Conservation (phyloP, 73 alveolate species). For the Paramecium pentaurelia region DNA sequence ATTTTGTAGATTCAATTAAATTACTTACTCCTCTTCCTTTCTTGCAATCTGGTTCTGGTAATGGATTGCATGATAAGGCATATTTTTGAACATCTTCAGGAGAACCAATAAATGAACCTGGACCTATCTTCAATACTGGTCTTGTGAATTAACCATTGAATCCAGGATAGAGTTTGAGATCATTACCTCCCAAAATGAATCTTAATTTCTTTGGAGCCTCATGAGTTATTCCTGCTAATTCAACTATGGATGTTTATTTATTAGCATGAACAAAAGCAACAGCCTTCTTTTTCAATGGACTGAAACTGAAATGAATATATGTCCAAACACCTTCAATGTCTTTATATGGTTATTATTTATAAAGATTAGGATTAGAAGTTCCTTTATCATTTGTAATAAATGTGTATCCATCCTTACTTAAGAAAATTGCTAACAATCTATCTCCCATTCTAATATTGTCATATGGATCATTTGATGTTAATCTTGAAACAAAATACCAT, state of each 20-base stretch:
- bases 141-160: slow-evolving; percentile 39
- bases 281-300: slow-evolving; percentile 1
- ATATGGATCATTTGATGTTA: slow-evolving; percentile 44
- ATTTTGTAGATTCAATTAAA: not conserved
- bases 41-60: slow-evolving; percentile 23
- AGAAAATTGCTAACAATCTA: not conserved
- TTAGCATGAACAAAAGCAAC: slow-evolving; percentile 19
- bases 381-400: slow-evolving; percentile 2
- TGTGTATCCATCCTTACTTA: slow-evolving; percentile 42
- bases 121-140: slow-evolving; percentile 42
- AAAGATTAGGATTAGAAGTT: not conserved
- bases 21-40: not conserved
- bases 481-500: slow-evolving; percentile 30
- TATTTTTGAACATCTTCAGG: slow-evolving; percentile 6
- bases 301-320: slow-evolving; percentile 6
- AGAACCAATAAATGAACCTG: slow-evolving; percentile 34
- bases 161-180: slow-evolving; percentile 42
- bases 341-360: not conserved
- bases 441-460: slow-evolving; percentile 42
- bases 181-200: slow-evolving; percentile 48
- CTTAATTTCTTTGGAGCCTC: slow-evolving; percentile 42
- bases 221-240: not conserved
- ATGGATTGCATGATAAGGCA: slow-evolving; percentile 39
- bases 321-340: slow-evolving; percentile 51
- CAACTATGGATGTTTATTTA: not conserved